A percentile compares a stretch with the other conserved stretches of the same genome.
Conservation (phyloP, 768 basidiomycete genomes). For the Auricularia sp. region DNA sequence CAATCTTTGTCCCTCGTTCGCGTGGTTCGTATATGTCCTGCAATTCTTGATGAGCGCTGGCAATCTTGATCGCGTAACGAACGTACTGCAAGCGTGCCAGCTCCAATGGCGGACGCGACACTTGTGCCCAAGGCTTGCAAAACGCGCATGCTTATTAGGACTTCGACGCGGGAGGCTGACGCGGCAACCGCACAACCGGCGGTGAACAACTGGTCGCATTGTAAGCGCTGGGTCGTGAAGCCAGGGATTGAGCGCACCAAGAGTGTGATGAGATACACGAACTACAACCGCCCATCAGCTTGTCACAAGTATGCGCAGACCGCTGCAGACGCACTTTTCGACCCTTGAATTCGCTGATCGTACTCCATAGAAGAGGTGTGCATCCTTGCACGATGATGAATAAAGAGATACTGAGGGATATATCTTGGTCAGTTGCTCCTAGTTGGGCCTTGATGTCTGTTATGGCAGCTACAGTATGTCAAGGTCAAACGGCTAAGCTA, state of each 20-base stretch:
- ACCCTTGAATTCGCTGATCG: conserved; percentile 65
- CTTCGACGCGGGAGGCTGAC: conserved; percentile 41
- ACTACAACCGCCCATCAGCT: conserved; percentile 3
- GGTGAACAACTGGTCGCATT: conserved; percentile 30
- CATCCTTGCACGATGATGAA: conserved; percentile 67
- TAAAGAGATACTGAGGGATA: conserved; percentile 57
- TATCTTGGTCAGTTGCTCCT: conserved; percentile 47
- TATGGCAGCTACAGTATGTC: conserved; percentile 43
- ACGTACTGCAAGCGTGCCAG: conserved; percentile 53
- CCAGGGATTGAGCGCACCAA: conserved; percentile 6
- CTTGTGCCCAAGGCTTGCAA: conserved; percentile 62
- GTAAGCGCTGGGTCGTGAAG: background rate
- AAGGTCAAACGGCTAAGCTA: conserved; percentile 8
- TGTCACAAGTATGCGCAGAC: background rate
- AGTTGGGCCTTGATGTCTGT: conserved; percentile 50
- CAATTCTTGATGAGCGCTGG: background rate
- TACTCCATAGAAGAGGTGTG: conserved; percentile 58
- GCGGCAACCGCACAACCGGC: conserved; percentile 50
- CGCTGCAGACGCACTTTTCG: conserved; percentile 40
- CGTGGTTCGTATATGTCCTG: conserved; percentile 62
- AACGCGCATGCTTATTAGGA: conserved; percentile 57
- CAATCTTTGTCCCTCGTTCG: conserved; percentile 70
- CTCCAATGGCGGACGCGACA: conserved; percentile 61
- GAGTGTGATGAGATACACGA: conserved; percentile 18
- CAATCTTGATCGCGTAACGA: too few relatives aligned